These are phyloP conservation scores for Aspergillus ruber DNA, from an alignment of 2,329 filamentous ascomycete species.

Conservation along the genomic window DNA sequence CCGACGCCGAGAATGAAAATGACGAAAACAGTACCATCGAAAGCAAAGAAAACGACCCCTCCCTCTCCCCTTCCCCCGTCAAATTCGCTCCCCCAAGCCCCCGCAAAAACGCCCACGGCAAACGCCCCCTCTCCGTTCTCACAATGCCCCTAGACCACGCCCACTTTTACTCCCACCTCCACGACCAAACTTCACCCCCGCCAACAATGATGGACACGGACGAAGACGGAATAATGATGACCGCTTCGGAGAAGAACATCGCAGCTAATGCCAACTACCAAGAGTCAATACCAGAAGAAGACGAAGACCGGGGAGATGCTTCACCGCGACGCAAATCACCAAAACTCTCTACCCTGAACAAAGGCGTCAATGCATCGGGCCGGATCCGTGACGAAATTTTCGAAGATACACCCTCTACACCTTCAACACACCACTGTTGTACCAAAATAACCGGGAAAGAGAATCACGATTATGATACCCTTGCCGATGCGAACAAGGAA, in stretches of 20 bases:
- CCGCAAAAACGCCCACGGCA: constrained; percentile 31
- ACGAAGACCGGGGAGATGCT: constrained; percentile 9
- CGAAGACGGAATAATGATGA: constrained; percentile 19
- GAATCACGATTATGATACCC: constrained; percentile 9
- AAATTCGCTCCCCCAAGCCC: constrained; percentile 30
- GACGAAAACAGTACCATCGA: constrained; percentile 17
- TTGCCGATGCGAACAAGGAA: neutral
- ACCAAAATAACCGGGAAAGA: constrained; percentile 19
- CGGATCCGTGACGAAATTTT: constrained; percentile 25
- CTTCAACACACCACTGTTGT: constrained; percentile 8
- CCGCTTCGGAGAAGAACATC: constrained; percentile 37
- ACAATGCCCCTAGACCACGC: constrained; percentile 25
- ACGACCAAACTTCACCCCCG: neutral
- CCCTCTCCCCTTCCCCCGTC: constrained; percentile 33
- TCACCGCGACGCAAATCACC: constrained; percentile 31
- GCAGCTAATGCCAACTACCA: constrained; percentile 19
- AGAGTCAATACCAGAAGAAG: constrained; percentile 1
- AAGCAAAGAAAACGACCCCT: constrained; percentile 47
- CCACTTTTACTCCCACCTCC: neutral
- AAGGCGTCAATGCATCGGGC: constrained; percentile 17
- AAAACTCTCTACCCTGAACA: constrained; percentile 22
- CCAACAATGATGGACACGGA: constrained; percentile 27
- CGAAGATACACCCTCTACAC: constrained; percentile 18
- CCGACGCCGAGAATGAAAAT: constrained; percentile 21
- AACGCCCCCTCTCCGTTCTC: constrained; percentile 40